These are phyloP conservation scores for Royoungia palumana DNA, from an alignment of 768 basidiomycete genomes.

Conservation along the genomic window DNA sequence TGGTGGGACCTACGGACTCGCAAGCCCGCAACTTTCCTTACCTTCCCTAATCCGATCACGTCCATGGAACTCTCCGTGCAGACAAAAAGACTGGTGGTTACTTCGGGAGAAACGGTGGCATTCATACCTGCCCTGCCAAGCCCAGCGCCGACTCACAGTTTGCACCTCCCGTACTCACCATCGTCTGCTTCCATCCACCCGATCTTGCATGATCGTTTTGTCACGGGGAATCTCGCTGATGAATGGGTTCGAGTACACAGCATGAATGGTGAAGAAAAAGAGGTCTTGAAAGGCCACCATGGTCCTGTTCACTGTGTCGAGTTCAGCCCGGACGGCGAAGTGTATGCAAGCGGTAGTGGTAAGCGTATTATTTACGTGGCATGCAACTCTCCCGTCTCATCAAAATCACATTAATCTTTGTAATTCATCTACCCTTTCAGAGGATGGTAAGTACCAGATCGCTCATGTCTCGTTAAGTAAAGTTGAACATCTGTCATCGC, in stretches of 20 bases:
- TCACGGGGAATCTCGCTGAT: conserved; percentile 85
- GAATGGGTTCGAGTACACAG: conserved; percentile 97
- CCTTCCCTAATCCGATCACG: conserved; percentile 77
- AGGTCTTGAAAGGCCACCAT: conserved; percentile 94
- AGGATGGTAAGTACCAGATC: conserved; percentile 59
- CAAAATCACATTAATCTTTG: conserved; percentile 2
- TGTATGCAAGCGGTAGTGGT: conserved; percentile 97
- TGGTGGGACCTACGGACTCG: conserved; percentile 96
- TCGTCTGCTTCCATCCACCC: conserved; percentile 97
- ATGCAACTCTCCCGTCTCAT: conserved; percentile 6
- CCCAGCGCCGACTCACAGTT: conserved; percentile 63
- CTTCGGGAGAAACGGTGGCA: conserved; percentile 87
- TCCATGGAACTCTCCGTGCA: conserved; percentile 89
- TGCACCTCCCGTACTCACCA: conserved; percentile 80
- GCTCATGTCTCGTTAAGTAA: not conserved
- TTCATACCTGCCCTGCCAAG: conserved; percentile 79
- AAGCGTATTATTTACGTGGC: conserved; percentile 36
- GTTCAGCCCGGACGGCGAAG: conserved; percentile 94
- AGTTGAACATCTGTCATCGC: conserved; percentile 6
- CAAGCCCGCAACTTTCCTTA: conserved; percentile 63
- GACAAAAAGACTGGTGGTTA: conserved; percentile 83
- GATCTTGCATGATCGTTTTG: conserved; percentile 80
- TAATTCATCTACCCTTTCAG: conserved; percentile 34
- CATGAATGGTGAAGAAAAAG: conserved; percentile 84
- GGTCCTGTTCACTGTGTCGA: conserved; percentile 94